phyloP scores from a whole-genome alignment of 1,284 basidiomycete species.

The Leccinum griseonigrum region DNA sequence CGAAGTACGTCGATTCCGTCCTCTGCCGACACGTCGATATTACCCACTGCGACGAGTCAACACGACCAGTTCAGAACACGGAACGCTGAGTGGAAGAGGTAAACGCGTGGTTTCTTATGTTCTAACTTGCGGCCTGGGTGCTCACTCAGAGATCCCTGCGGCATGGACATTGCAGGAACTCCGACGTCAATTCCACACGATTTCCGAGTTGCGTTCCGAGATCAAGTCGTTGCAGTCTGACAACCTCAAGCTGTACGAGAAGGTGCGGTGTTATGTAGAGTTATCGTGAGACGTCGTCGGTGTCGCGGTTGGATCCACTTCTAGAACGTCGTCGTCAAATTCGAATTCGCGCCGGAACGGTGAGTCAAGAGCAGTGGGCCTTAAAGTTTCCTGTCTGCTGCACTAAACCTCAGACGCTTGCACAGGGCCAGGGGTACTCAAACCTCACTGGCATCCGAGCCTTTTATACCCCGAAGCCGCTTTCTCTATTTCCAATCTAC shows the following conservation, averaged over 20 bases:
- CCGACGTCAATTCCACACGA: constrained; percentile 89
- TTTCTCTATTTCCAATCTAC: too few species aligned
- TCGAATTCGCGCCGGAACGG: constrained; percentile 1
- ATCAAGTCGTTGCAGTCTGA: constrained; percentile 88
- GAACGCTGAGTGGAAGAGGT: constrained; percentile 81
- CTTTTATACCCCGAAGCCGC: too few species aligned
- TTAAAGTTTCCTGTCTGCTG: too few species aligned
- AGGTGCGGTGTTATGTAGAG: constrained; percentile 94
- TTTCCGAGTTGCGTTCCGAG: constrained; percentile 87
- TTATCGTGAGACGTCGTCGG: constrained; percentile 72
- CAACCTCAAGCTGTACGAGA: constrained; percentile 94
- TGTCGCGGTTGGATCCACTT: constrained; percentile 69
- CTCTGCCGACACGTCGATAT: constrained; percentile 84
- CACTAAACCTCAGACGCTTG: too few species aligned
- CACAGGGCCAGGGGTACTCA: too few species aligned
- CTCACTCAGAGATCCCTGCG: constrained; percentile 2
- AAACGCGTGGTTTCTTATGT: not conserved
- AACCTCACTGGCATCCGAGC: too few species aligned
- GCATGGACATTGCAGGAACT: constrained; percentile 61
- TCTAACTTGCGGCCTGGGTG: not conserved
- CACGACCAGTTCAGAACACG: constrained; percentile 93
- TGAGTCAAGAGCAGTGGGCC: constrained; percentile 53
- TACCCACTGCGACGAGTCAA: constrained; percentile 96
- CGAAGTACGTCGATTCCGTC: constrained; percentile 66
- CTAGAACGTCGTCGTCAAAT: constrained; percentile 37